Evolutionary conservation across 2,329 filamentous ascomycete species (phyloP).

Genomic region (Chrysoporthe austroafricana): DNA sequence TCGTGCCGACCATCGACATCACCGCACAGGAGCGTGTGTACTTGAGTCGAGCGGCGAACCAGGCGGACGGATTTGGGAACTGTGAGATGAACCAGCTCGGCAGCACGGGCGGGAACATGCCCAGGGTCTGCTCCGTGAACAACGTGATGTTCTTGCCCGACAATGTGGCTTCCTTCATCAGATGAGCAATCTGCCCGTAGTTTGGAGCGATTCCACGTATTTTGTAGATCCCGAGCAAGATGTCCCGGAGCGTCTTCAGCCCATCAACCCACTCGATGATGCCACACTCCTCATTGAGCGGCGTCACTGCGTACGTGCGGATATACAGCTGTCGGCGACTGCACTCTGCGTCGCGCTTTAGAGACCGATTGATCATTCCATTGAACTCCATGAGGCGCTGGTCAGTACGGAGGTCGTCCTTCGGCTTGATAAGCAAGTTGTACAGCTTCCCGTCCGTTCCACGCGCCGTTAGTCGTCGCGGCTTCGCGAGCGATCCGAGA

Average conservation of each 20-base stretch:
- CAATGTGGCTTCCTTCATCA: constrained; percentile 66
- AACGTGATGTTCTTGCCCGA: constrained; percentile 64
- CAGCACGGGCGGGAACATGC: constrained; percentile 79
- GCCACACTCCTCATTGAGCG: constrained; percentile 95
- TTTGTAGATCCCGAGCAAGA: constrained; percentile 78
- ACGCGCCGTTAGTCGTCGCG: constrained; percentile 83
- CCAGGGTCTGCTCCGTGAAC: constrained; percentile 69
- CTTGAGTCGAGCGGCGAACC: constrained; percentile 85
- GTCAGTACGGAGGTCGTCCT: constrained; percentile 96
- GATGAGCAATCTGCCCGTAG: constrained; percentile 66
- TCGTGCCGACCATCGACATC: constrained; percentile 99
- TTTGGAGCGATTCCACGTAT: constrained; percentile 72
- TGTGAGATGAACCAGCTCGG: constrained; percentile 95
- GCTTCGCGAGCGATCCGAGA: constrained; percentile 88
- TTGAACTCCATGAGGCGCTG: constrained; percentile 99
- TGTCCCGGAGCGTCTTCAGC: constrained; percentile 90
- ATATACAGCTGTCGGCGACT: constrained; percentile 92
- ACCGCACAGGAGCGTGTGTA: constrained; percentile 96
- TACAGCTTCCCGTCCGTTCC: constrained; percentile 90
- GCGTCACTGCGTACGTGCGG: constrained; percentile 95
- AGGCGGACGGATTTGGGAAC: constrained; percentile 89
- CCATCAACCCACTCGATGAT: constrained; percentile 99
- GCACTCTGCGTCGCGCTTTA: constrained; percentile 90
- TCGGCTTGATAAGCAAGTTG: constrained; percentile 93
- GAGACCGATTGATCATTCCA: constrained; percentile 91